Evolutionary conservation across 2,329 filamentous ascomycete species (phyloP).

Genomic region (Huntiella abstrusa): DNA sequence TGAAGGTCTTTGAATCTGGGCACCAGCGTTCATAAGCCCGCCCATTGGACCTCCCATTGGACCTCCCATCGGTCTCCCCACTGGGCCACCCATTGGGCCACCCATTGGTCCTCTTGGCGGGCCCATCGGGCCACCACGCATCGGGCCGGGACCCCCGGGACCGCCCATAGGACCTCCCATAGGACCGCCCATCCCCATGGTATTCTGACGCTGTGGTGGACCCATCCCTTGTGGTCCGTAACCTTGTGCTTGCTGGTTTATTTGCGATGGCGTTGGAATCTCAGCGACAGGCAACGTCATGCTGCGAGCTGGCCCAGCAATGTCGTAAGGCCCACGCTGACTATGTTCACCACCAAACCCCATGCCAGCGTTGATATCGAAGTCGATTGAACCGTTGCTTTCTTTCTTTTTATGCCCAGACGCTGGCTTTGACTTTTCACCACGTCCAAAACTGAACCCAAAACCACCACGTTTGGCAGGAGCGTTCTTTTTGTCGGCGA

Average conservation of each 20-base stretch:
- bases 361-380: slow-evolving; percentile 18
- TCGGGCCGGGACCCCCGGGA: neutral
- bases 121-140: neutral
- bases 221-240: slow-evolving; percentile 16
- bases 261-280: slow-evolving; percentile 16
- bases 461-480: slow-evolving; percentile 3
- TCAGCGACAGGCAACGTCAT: slow-evolving; percentile 41
- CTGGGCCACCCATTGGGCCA: neutral
- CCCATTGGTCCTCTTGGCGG: neutral
- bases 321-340: slow-evolving; percentile 18
- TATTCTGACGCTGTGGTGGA: slow-evolving; percentile 19
- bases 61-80: slow-evolving; percentile 1
- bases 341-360: slow-evolving; percentile 16
- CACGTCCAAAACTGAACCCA: slow-evolving; percentile 9
- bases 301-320: slow-evolving; percentile 35
- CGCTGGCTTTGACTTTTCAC: neutral
- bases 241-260: slow-evolving; percentile 16
- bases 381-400: slow-evolving; percentile 16
- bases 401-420: slow-evolving; percentile 1
- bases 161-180: slow-evolving; percentile 21
- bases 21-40: slow-evolving; percentile 15
- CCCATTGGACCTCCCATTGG: slow-evolving; percentile 2
- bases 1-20: slow-evolving; percentile 21
- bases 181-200: slow-evolving; percentile 27
- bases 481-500: neutral